These are phyloP conservation scores for Spiraea crenata DNA, from an alignment of 331 rosid genomes.

Conservation along the genomic window DNA sequence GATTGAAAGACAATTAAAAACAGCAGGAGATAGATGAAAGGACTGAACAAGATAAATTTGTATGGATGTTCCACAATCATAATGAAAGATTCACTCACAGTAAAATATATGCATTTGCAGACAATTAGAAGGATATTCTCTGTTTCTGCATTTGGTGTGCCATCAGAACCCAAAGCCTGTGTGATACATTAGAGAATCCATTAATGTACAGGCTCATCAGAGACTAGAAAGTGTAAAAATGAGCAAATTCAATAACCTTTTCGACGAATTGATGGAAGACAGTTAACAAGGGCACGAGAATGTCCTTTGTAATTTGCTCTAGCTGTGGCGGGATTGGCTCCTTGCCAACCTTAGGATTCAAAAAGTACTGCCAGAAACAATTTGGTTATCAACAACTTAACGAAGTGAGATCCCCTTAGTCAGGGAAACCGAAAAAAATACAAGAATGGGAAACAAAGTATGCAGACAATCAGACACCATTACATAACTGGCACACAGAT, in stretches of 20 bases:
- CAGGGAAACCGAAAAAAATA: background rate
- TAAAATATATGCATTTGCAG: slow-evolving; percentile 78
- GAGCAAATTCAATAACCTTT: slow-evolving; percentile 34
- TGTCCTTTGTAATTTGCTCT: slow-evolving; percentile 60
- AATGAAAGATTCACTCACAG: slow-evolving; percentile 54
- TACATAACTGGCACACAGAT: background rate
- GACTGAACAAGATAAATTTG: background rate
- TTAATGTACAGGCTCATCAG: slow-evolving; percentile 14
- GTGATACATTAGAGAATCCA: slow-evolving; percentile 28
- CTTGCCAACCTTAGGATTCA: slow-evolving; percentile 67
- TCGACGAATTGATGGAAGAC: slow-evolving; percentile 59
- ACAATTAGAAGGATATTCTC: slow-evolving; percentile 62
- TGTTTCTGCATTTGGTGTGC: slow-evolving; percentile 36
- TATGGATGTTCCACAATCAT: slow-evolving; percentile 3
- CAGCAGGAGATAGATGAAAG: background rate
- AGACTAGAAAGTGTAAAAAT: slow-evolving; percentile 6
- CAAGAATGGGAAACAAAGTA: background rate
- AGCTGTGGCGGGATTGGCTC: slow-evolving; percentile 73
- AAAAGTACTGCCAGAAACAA: slow-evolving; percentile 54
- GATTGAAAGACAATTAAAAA: slow-evolving; percentile 13
- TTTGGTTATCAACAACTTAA: slow-evolving; percentile 4
- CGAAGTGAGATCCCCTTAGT: slow-evolving; percentile 7
- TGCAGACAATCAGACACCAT: background rate
- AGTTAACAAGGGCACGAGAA: slow-evolving; percentile 61
- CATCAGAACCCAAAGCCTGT: slow-evolving; percentile 52